Percentiles rank a stretch among this genome's conserved stretches.
Conservation (phyloP, 345 rosid species). For the Eucalyptus cladocalyx region DNA sequence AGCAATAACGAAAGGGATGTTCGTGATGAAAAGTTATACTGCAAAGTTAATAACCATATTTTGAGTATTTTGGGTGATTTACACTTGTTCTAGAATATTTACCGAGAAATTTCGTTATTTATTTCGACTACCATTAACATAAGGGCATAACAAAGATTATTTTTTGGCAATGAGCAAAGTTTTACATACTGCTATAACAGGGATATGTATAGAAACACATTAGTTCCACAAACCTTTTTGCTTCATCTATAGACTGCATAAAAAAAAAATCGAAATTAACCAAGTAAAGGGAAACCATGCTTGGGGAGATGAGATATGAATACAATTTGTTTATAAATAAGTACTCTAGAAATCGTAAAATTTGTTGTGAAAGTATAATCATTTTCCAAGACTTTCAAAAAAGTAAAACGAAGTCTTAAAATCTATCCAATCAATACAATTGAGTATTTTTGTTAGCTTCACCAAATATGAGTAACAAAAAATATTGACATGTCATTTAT, state of each 20-base stretch:
- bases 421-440: fast-evolving
- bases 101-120: fast-evolving
- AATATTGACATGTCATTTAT: neutral
- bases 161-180: neutral
- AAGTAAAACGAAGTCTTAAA: neutral
- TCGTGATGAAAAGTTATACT: too few species aligned
- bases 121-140: neutral
- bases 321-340: neutral
- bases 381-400: neutral
- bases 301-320: too few species aligned
- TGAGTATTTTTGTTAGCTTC: neutral
- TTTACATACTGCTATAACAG: fast-evolving
- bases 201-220: neutral
- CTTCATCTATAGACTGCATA: neutral
- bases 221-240: neutral
- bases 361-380: neutral
- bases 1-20: neutral
- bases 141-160: neutral
- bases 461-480: neutral
- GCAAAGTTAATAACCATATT: too few species aligned
- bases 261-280: too few species aligned
- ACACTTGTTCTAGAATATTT: too few species aligned
- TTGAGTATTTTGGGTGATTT: neutral
- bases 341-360: fast-evolving
- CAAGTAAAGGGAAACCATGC: too few species aligned